Percentiles rank a stretch among this genome's conserved stretches.
Evolutionary conservation across 768 basidiomycete species (phyloP).

Genomic region (Phylloporus rhodoxanthus): DNA sequence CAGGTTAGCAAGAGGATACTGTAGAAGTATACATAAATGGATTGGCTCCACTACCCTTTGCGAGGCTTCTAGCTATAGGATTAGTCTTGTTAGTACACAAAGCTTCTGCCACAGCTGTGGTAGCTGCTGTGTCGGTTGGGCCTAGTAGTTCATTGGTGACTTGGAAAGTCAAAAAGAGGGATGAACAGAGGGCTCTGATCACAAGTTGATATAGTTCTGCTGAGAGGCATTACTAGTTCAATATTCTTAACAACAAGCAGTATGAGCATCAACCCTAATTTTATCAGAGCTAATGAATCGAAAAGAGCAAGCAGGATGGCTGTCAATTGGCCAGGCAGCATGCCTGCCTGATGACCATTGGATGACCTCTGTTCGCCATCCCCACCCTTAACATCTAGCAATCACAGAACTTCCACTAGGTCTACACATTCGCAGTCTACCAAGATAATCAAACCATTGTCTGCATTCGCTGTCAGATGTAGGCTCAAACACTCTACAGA

Average conservation of each 20-base stretch:
- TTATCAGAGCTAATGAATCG: slow-evolving; percentile 28
- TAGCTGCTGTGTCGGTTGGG: slow-evolving; percentile 25
- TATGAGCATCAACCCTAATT: slow-evolving; percentile 6
- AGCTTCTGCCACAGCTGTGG: slow-evolving; percentile 29
- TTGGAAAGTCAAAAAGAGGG: slow-evolving; percentile 59
- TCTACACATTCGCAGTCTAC: slow-evolving; percentile 30
- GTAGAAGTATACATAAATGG: slow-evolving; percentile 72
- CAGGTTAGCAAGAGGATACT: slow-evolving; percentile 58
- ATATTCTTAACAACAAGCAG: slow-evolving; percentile 38
- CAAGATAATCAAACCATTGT: slow-evolving; percentile 34
- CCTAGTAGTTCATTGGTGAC: slow-evolving; percentile 23
- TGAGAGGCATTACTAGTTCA: slow-evolving; percentile 42
- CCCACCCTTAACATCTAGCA: slow-evolving; percentile 21
- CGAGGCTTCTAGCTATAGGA: no score
- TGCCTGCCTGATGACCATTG: slow-evolving; percentile 11
- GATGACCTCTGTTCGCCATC: slow-evolving; percentile 21
- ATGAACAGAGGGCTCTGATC: slow-evolving; percentile 54
- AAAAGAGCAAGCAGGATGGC: slow-evolving; percentile 38
- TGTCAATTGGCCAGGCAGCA: slow-evolving; percentile 21
- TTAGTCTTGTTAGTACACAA: slow-evolving; percentile 54
- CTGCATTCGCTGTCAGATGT: slow-evolving; percentile 57
- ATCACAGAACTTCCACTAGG: slow-evolving; percentile 17
- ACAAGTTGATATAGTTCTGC: slow-evolving; percentile 48
- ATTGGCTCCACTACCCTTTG: slow-evolving; percentile 60
- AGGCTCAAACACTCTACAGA: slow-evolving; percentile 59